phyloP scores from a whole-genome alignment of 495 filamentous ascomycete species.

The Evansstolkia leycettana region DNA sequence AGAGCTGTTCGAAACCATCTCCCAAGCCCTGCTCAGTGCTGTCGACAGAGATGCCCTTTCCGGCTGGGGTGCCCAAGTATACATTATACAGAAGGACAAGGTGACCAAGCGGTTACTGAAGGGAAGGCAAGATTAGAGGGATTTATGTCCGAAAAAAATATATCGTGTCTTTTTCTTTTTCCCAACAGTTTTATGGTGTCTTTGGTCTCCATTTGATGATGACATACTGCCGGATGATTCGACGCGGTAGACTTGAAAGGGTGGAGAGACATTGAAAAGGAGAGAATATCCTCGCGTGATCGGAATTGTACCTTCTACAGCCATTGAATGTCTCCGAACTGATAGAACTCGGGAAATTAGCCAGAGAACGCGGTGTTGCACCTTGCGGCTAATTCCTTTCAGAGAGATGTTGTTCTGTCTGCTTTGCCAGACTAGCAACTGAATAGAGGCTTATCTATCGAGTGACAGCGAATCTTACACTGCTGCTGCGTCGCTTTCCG shows the following conservation, averaged over 20 bases:
- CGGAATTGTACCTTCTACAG: no score
- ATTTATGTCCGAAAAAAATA: not conserved
- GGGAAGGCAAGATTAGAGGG: slow-evolving; percentile 58
- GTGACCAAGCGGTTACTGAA: slow-evolving; percentile 96
- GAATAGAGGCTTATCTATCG: no score
- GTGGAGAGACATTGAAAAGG: slow-evolving; percentile 24
- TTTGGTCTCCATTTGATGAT: slow-evolving; percentile 20
- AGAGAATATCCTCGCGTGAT: no score
- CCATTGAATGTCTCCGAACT: no score
- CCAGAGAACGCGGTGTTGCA: no score
- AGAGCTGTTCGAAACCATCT: slow-evolving; percentile 96
- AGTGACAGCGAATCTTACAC: no score
- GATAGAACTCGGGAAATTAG: no score
- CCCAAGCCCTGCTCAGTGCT: slow-evolving; percentile 89
- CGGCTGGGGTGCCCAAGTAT: slow-evolving; percentile 96
- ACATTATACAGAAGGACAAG: slow-evolving; percentile 99
- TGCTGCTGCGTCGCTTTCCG: no score
- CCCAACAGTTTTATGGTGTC: not conserved
- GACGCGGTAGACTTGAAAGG: slow-evolving; percentile 49
- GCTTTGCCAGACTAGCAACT: no score
- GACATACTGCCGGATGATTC: slow-evolving; percentile 9
- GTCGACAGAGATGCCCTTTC: slow-evolving; percentile 94
- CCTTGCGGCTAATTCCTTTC: no score
- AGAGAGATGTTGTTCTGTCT: no score
- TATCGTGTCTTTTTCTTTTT: slow-evolving; percentile 1